Conservation (phyloP, 106 monocot species). For the Allium cepa region DNA sequence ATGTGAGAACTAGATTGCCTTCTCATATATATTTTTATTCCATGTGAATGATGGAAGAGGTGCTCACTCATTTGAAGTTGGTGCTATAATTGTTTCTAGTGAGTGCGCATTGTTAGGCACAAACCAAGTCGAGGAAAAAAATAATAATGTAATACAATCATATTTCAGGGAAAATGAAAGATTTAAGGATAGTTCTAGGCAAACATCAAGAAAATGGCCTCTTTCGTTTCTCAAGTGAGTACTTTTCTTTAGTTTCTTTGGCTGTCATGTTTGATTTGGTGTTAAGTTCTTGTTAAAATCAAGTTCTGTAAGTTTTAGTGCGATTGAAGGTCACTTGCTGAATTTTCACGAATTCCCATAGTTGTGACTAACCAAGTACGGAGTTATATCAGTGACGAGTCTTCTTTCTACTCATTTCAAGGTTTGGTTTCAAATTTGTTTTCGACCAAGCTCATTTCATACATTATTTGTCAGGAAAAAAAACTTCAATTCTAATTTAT, state of each 20-base stretch:
- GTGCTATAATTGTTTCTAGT: no score
- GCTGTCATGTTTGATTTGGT: no score
- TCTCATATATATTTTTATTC: constrained; percentile 1
- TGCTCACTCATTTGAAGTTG: no score
- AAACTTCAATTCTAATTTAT: not conserved
- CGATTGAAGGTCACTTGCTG: constrained; percentile 75
- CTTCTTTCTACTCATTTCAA: constrained; percentile 64
- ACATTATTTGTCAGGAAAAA: not conserved
- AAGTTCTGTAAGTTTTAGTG: not conserved
- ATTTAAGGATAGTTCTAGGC: constrained; percentile 14
- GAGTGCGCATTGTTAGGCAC: no score
- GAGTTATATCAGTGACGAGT: constrained; percentile 45
- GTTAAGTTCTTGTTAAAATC: not conserved
- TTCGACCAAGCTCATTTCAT: not conserved
- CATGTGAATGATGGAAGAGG: no score
- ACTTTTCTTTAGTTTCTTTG: not conserved
- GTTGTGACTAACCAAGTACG: constrained; percentile 94
- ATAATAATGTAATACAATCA: no score
- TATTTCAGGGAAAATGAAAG: constrained; percentile 61
- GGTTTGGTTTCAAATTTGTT: constrained; percentile 23
- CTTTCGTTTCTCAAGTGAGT: constrained; percentile 89
- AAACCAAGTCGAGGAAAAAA: no score
- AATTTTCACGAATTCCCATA: constrained; percentile 82
- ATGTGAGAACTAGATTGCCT: not conserved
- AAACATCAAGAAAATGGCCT: constrained; percentile 35